A percentile compares a stretch with the other conserved stretches of the same genome.
Evolutionary conservation across 345 rosid species (phyloP).

Genomic region (Pelargonium nanum): DNA sequence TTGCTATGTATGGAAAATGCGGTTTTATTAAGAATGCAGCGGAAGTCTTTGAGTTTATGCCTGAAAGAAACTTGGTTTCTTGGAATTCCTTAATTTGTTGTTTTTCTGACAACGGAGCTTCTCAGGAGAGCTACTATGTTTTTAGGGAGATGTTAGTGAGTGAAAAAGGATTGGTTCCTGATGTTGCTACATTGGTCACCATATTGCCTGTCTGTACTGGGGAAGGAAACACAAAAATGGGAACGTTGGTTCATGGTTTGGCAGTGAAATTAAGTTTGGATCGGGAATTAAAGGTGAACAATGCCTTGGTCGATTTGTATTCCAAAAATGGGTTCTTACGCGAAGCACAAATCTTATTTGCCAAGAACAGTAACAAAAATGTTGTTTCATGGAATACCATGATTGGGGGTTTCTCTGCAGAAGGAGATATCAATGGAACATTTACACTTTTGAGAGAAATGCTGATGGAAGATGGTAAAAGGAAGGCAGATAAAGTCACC

Average conservation of each 20-base stretch:
- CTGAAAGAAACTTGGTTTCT: slow-evolving; percentile 44
- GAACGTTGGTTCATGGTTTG: slow-evolving; percentile 45
- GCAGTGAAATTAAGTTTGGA: slow-evolving; percentile 40
- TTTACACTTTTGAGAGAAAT: slow-evolving; percentile 37
- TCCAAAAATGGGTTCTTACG: slow-evolving; percentile 43
- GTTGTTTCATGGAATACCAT: slow-evolving; percentile 59
- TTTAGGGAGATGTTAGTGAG: slow-evolving; percentile 32
- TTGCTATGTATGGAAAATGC: slow-evolving; percentile 46
- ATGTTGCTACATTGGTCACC: slow-evolving; percentile 47
- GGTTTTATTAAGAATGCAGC: slow-evolving; percentile 31
- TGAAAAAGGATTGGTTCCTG: slow-evolving; percentile 30
- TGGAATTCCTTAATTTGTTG: slow-evolving; percentile 57
- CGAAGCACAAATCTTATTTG: slow-evolving; percentile 36
- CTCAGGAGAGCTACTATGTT: slow-evolving; percentile 26
- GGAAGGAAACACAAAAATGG: slow-evolving; percentile 30
- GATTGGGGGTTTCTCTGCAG: slow-evolving; percentile 33
- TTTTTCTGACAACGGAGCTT: slow-evolving; percentile 35
- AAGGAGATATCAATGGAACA: slow-evolving; percentile 25
- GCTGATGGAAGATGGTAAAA: slow-evolving; percentile 21
- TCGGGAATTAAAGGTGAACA: slow-evolving; percentile 39
- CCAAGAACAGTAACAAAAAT: slow-evolving; percentile 28
- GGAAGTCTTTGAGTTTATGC: slow-evolving; percentile 35
- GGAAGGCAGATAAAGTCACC: slow-evolving; percentile 37
- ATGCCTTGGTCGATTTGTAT: slow-evolving; percentile 55
- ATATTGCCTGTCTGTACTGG: slow-evolving; percentile 42